Conservation (phyloP, 2,329 filamentous ascomycete species). For the Botryotinia globosa region DNA sequence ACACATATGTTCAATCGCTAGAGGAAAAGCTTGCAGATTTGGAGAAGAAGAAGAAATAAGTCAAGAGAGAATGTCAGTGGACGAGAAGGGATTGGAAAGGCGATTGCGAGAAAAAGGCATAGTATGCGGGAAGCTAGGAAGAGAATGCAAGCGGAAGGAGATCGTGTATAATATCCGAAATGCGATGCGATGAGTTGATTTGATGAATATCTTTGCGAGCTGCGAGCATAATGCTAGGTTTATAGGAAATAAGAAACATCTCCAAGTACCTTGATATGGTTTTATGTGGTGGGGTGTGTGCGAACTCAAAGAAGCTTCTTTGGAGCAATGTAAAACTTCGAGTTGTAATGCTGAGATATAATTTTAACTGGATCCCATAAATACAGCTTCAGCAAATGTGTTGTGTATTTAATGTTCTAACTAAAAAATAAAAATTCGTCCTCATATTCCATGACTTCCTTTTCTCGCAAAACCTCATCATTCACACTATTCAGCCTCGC, state of each 20-base stretch:
- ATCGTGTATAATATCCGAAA: conserved; percentile 17
- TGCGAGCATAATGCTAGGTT: not conserved
- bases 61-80: not conserved
- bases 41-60: conserved; percentile 63
- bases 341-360: not conserved
- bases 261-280: not conserved
- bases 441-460: not conserved
- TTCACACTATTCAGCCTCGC: conserved; percentile 1
- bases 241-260: conserved; percentile 9
- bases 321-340: not conserved
- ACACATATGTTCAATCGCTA: conserved; percentile 75
- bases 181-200: conserved; percentile 6
- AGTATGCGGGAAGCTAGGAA: not conserved
- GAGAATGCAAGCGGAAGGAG: not conserved
- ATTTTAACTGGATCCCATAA: not conserved
- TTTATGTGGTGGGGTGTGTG: not conserved
- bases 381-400: not conserved
- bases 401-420: too few relatives aligned
- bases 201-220: conserved; percentile 3
- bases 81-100: not conserved
- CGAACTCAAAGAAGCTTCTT: not conserved
- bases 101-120: not conserved
- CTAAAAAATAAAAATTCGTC: not conserved
- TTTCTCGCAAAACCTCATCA: not conserved
- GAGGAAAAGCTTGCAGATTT: conserved; percentile 73